These are phyloP conservation scores for Castanea crenata DNA, from an alignment of 306 rosid species.

Conservation along the genomic window DNA sequence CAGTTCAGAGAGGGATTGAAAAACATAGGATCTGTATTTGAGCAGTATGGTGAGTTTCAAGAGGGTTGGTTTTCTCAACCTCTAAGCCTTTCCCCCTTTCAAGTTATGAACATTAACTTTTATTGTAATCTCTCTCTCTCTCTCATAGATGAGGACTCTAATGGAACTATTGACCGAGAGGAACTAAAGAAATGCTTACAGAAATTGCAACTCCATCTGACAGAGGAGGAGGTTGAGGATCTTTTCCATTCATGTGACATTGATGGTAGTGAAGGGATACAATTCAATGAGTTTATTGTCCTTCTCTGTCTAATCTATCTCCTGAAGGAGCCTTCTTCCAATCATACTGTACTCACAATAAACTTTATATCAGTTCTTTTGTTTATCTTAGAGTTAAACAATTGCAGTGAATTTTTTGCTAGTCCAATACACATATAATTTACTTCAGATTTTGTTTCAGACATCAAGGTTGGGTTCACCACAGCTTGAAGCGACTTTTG, in stretches of 20 bases:
- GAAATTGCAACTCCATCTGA: constrained; percentile 54
- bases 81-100: not conserved
- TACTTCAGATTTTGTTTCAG: constrained; percentile 38
- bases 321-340: constrained; percentile 50
- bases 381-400: constrained; percentile 15
- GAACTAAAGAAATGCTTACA: constrained; percentile 70
- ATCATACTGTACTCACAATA: constrained; percentile 39
- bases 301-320: constrained; percentile 86
- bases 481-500: constrained; percentile 65
- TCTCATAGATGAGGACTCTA: constrained; percentile 75
- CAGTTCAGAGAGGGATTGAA: constrained; percentile 60
- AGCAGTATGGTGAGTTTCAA: constrained; percentile 65
- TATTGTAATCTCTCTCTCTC: not conserved
- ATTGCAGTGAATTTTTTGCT: constrained; percentile 7
- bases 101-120: constrained; percentile 7
- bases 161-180: constrained; percentile 62
- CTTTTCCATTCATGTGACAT: constrained; percentile 81
- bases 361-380: constrained; percentile 9
- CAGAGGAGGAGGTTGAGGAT: constrained; percentile 60
- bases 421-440: not conserved
- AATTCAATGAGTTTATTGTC: constrained; percentile 83
- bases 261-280: constrained; percentile 80
- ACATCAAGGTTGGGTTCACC: constrained; percentile 50
- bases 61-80: not conserved
- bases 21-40: constrained; percentile 64